Conservation (phyloP, 2,329 filamentous ascomycete species). For the Trichoderma asperellum region DNA sequence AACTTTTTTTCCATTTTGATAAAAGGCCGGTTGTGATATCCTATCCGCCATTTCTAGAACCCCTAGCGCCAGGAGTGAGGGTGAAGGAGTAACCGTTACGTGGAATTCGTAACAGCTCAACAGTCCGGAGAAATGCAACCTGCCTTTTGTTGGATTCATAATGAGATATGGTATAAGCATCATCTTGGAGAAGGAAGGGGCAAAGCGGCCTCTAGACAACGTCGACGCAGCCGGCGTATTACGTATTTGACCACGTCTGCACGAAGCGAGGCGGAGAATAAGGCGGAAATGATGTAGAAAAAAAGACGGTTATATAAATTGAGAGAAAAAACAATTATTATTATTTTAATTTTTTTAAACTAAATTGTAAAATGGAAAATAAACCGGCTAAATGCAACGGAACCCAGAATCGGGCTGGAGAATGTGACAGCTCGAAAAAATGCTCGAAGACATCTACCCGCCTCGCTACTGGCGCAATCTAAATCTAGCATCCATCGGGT, state of each 20-base stretch:
- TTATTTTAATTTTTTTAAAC: not conserved
- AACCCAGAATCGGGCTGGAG: conserved; percentile 2
- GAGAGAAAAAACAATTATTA: not conserved
- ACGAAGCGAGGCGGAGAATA: not conserved
- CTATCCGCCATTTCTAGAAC: not conserved
- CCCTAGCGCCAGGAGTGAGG: not conserved
- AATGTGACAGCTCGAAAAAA: conserved; percentile 22
- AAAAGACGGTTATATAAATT: not conserved
- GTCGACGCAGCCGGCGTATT: not conserved
- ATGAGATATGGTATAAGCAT: not conserved
- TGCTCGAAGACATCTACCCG: not conserved
- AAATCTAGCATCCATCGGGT: conserved; percentile 23
- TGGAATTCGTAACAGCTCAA: not conserved
- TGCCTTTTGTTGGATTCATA: not conserved
- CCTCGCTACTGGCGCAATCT: conserved; percentile 24
- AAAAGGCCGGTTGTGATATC: not conserved
- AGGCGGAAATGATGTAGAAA: not conserved
- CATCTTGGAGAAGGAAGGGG: not conserved
- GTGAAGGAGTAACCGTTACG: not conserved
- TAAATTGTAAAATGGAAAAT: not conserved
- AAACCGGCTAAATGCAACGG: conserved; percentile 21
- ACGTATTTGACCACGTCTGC: conserved; percentile 3
- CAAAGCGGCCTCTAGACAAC: not conserved
- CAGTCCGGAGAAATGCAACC: not conserved
- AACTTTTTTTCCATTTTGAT: not conserved